Base-by-base conservation (phyloP, 495 filamentous ascomycete genomes). In the Daldinia loculata region DNA sequence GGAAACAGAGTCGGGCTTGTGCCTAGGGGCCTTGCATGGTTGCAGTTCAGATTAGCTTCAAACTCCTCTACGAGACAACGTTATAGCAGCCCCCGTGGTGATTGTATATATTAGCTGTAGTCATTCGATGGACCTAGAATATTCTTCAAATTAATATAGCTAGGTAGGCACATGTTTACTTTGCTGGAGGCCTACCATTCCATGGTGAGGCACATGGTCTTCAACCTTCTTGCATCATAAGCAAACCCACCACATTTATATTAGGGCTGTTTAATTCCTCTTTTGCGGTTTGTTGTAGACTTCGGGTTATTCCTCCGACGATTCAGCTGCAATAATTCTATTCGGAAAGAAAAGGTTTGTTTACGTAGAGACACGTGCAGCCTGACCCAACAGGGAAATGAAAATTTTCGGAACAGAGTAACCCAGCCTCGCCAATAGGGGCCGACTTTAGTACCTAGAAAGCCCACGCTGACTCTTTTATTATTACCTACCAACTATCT, bases 1-100 rank as follows among this genome's bases (percentile, higher is more conserved):
- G 60, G 64, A 68, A 72, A 72, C 39, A 32, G n/a, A 27, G 12
- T 50, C 50, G n/a, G 50, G 19, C 30, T 50, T 17, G 41, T 38
- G 51, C 50, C 41, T 29, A 30, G 39, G 53, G 26, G 22, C 43
- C 51, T 45, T 53, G 63, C 14, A 38, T 24, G 2, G 14, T 51
- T 66, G 50, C 36, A 52, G 69, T 27, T 67, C 52, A 51, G 11
- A 36, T 14, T 51, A 51, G 17, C n/a, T 29, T 56, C 57, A n/a
- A 34, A 52, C 32, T 17, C 39, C 26, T 45, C 36, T 39, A 32
- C 50, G 9, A 38, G 38, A 71, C 41, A 45, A 22, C 27, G 15
- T 30, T 58, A 60, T 67, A 50, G 17, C 41, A 7, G n/a, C 55
- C 36, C 48, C 59, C 19, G 45, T 50, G 34, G 53, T 45, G 53